Evolutionary conservation across 2,329 filamentous ascomycete genomes (phyloP).

Genomic region (Phyllosticta citribraziliensis): DNA sequence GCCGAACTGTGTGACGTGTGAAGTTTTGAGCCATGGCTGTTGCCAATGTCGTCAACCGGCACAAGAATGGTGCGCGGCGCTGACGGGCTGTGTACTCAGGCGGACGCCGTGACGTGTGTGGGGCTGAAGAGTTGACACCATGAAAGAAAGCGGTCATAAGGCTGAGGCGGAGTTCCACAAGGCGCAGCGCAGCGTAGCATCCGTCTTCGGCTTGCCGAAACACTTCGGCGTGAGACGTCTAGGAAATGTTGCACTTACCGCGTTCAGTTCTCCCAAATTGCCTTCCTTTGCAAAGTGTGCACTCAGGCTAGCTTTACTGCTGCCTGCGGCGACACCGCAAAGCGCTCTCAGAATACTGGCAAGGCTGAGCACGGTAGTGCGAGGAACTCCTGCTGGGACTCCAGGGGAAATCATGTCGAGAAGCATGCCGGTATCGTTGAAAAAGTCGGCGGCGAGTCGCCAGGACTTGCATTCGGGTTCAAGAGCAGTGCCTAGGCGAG

Average conservation of each 20-base stretch:
- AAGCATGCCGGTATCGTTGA: slow-evolving; percentile 80
- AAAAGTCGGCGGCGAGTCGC: slow-evolving; percentile 74
- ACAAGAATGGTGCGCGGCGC: not conserved
- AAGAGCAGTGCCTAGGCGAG: slow-evolving; percentile 69
- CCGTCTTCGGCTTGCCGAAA: not conserved
- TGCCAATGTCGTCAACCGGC: too few species aligned
- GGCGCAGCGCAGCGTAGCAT: not conserved
- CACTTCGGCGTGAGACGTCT: not conserved
- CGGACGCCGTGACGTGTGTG: not conserved
- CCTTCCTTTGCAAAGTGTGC: slow-evolving; percentile 82
- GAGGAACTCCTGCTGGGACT: slow-evolving; percentile 41
- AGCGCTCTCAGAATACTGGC: slow-evolving; percentile 56
- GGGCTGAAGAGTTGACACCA: not conserved
- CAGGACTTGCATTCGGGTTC: slow-evolving; percentile 89
- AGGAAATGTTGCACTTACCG: slow-evolving; percentile 38
- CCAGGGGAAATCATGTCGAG: slow-evolving; percentile 75
- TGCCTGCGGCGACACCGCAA: slow-evolving; percentile 83
- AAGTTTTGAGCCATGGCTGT: not conserved
- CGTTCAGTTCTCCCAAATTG: slow-evolving; percentile 88
- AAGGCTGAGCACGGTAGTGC: slow-evolving; percentile 49
- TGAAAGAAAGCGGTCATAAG: not conserved
- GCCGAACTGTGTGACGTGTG: not conserved
- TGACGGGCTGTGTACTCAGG: not conserved
- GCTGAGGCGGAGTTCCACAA: not conserved
- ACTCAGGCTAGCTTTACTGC: slow-evolving; percentile 81